Conservation (phyloP, 2,329 filamentous ascomycete genomes). For the Trichoderma guizhouense region DNA sequence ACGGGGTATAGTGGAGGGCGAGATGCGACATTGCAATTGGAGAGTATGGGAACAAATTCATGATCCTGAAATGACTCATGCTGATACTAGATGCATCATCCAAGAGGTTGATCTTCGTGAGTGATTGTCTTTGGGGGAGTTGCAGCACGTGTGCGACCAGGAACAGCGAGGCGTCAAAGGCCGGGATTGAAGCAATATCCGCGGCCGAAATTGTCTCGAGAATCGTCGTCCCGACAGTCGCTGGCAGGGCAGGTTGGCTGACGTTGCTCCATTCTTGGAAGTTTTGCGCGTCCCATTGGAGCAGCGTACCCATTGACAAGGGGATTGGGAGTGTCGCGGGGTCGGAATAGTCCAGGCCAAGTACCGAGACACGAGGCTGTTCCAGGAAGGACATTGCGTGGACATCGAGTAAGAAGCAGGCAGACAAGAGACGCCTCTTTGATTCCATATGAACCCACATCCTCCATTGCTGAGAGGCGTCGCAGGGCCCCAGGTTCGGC, state of each 20-base stretch:
- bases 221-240: slow-evolving; percentile 29
- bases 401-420: slow-evolving; percentile 55
- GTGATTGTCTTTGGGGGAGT: slow-evolving; percentile 34
- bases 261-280: slow-evolving; percentile 45
- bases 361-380: slow-evolving; percentile 37
- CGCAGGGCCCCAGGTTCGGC: slow-evolving; percentile 23
- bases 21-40: slow-evolving; percentile 52
- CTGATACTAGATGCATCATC: slow-evolving; percentile 26
- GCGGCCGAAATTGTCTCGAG: slow-evolving; percentile 36
- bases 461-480: slow-evolving; percentile 43
- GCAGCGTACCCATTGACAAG: slow-evolving; percentile 42
- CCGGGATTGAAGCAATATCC: slow-evolving; percentile 33
- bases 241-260: slow-evolving; percentile 25
- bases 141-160: slow-evolving; percentile 39
- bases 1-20: slow-evolving; percentile 56
- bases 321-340: slow-evolving; percentile 41
- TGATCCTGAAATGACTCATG: slow-evolving; percentile 30
- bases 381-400: slow-evolving; percentile 55
- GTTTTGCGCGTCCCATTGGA: slow-evolving; percentile 49
- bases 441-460: slow-evolving; percentile 53
- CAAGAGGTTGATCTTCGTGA: slow-evolving; percentile 27
- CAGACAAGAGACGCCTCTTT: slow-evolving; percentile 51
- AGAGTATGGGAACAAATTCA: slow-evolving; percentile 43
- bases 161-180: slow-evolving; percentile 41
- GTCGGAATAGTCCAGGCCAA: slow-evolving; percentile 37